Base-by-base conservation (phyloP, 306 rosid species). In the Cicer arietinum region DNA sequence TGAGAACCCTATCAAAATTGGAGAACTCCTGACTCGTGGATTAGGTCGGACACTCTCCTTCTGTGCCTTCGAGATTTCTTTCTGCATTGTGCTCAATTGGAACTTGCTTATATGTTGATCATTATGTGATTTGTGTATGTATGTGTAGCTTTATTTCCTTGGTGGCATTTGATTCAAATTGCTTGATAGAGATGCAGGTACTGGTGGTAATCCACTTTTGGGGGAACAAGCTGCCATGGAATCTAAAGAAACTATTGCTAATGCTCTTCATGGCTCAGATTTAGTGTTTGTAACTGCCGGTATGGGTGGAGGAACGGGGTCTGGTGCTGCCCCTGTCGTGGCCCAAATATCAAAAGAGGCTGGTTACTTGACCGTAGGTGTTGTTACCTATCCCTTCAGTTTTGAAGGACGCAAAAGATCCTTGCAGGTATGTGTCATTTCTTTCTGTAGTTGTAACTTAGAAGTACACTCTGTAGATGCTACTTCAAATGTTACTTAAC, bases 171-270 rank as follows among this genome's bases (percentile, higher is more conserved):
- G 81, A 87, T 79, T 86, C 17, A 2, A 77, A 67, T 61, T 64
- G 67, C 75, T 79, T 79, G 90, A 51, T 85, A 59, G 90, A 82
- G 83, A 77, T 86, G 82, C 93, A 93, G 98, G 98, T 81, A 93
- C 98, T 0, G 98, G 98, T 17, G 98, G 98, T 74, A 89, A 93
- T 86, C 98, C 98, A 59, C 87, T 88, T 70, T 77, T 93, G 76
- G 98, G 98, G 67, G 98, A 93, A 84, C 90, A 93, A 84, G 98
- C 98, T 53, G 98, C 98, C 2, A 97, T 91, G 84, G 98, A 93
- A 79, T 93, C 98, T 40, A 88, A 93, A 81, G 98, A 93, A 39
- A 81, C 85, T 14, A 93, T 93, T 85, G 87, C 96, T 7, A 71
- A 50, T 82, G 89, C 98, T 46, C 96, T 93, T 63, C 84, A 85